Base-by-base conservation (phyloP, 192 early-diverging fungal genomes). In the Backusella macrospora region DNA sequence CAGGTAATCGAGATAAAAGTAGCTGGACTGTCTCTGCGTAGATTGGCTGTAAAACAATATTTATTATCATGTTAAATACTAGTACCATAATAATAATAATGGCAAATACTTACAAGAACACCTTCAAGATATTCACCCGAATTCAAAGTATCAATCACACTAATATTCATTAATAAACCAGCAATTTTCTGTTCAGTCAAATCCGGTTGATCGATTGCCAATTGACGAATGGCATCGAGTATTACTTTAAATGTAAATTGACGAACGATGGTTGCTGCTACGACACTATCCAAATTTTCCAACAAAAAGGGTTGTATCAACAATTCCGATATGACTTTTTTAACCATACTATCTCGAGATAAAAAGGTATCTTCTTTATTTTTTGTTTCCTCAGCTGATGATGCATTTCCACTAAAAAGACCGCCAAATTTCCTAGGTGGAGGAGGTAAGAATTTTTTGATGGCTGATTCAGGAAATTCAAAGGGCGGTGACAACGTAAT, bases 151-250 rank as follows among this genome's bases (percentile, higher is more conserved):
- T 52, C 80, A 43, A 37, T 74, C 23, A 16, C 74, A 23, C 82
- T 69, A 14, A 90, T 40, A 71, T 86, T 82, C 26, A 83, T 78
- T 26, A 88, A 78, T 6, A 88, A 75, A 0, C 79, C 78, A 43
- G 71, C 75, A 49, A 65, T 64, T 26, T 73, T 37, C 69, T 29
- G 43, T 14, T 68, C 67, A 47, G 21, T 16, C 42, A 68, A 34
- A 7, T 26, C 12, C 1, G 18, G 23, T 1, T 23, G 14, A 8
- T 6, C 45, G 1, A 29, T 18, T 1, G 16, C 21, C 14, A 26
- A 14, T 47, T 47, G 45, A 14, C 23, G 42, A 59, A 26, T 45
- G 1, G 12, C 13, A 68, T 68, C 45, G 5, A 68, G 26, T 16
- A 68, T 15, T 1, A 29, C 45, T 15, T 68, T 47, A 14, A 47